Percentiles rank a stretch among this genome's conserved stretches.
phyloP scores from a whole-genome alignment of 257 asterid genomes.

The Ocimum tenuiflorum region DNA sequence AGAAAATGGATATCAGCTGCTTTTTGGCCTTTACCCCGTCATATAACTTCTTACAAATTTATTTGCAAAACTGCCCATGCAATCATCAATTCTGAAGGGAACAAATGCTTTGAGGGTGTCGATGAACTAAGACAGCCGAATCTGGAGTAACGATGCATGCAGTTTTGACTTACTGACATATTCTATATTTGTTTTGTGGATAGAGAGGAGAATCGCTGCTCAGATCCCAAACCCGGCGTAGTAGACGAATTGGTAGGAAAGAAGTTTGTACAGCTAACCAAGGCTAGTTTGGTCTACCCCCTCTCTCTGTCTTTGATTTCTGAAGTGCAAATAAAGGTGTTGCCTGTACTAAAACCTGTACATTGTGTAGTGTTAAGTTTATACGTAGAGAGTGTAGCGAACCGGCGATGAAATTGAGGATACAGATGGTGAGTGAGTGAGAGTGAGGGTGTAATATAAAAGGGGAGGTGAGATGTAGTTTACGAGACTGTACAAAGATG shows the following conservation, averaged over 20 bases:
- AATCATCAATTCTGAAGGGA: too few species aligned
- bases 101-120: too few species aligned
- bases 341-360: conserved; percentile 49
- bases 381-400: conserved; percentile 22
- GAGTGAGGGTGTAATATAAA: conserved; percentile 26
- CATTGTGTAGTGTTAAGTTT: conserved; percentile 45
- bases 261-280: conserved; percentile 77
- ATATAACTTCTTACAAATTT: too few species aligned
- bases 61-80: too few species aligned
- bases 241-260: conserved; percentile 18
- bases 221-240: conserved; percentile 30
- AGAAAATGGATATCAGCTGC: too few species aligned
- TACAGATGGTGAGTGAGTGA: not conserved
- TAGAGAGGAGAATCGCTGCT: conserved; percentile 64
- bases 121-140: too few species aligned
- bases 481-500: conserved; percentile 10
- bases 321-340: conserved; percentile 39
- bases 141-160: too few species aligned
- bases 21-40: too few species aligned
- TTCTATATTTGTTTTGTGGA: not conserved
- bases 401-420: conserved; percentile 8
- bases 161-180: too few species aligned
- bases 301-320: conserved; percentile 24
- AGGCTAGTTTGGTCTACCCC: conserved; percentile 77
- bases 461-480: conserved; percentile 35